These are phyloP conservation scores for Nitzschia putrida DNA, from an alignment of 108 stramenopile genomes.

Conservation along the genomic window DNA sequence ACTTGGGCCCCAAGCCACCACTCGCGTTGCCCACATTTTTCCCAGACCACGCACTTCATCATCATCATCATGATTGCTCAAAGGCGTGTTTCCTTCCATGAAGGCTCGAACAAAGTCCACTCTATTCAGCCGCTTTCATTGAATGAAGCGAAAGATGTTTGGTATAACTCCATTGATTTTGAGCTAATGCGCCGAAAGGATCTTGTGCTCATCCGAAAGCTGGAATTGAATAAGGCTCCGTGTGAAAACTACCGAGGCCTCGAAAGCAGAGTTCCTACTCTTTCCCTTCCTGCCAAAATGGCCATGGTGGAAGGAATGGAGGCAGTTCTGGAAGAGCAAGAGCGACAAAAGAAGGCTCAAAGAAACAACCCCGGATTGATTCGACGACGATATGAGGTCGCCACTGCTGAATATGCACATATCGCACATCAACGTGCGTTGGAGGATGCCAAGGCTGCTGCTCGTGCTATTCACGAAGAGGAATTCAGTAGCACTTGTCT, in stretches of 20 bases:
- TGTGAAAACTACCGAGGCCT: not conserved
- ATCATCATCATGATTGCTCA: no score
- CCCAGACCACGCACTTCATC: no score
- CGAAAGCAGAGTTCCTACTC: not conserved
- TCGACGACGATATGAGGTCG: not conserved
- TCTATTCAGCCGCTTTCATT: no score
- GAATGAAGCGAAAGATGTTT: no score
- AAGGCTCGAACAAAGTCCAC: no score
- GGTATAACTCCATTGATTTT: no score
- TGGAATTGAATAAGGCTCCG: not conserved
- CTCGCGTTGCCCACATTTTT: no score
- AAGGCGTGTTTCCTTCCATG: no score
- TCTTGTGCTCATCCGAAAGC: no score
- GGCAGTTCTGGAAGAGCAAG: conserved; percentile 3
- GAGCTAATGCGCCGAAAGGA: no score
- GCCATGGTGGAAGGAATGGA: conserved; percentile 11
- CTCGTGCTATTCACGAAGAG: not conserved
- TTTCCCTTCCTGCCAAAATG: not conserved
- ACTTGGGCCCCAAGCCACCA: no score
- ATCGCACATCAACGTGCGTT: not conserved
- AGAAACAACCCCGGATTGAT: not conserved
- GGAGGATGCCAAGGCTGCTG: conserved; percentile 5
- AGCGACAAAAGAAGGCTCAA: not conserved
- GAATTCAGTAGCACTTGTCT: no score
- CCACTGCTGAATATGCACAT: not conserved